Base-by-base conservation (phyloP, 352 stramenopile genomes). In the Pythium folliculosum region DNA sequence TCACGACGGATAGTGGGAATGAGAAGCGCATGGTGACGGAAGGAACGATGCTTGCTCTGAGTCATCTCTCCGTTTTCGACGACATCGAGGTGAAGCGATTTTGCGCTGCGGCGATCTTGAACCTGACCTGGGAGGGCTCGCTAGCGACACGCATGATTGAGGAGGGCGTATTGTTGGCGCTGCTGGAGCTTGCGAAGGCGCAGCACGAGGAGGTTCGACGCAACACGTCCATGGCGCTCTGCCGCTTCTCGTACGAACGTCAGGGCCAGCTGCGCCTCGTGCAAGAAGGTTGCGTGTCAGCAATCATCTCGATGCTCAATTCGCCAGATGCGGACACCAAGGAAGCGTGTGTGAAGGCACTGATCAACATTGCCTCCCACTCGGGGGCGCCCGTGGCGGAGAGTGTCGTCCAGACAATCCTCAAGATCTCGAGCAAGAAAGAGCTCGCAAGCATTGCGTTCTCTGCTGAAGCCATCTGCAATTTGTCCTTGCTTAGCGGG, bases 221-320 rank as follows among this genome's bases (percentile, higher is more conserved):
- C 21, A 89, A 93, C 65, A 92, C 86, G n/a, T 90, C 82, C 44
- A 92, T 91, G 77, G 80, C 84, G 40, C 68, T 94, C 7, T 94
- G 86, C 45, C 83, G 86, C n/a, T 86, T 94, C 47, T 93, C 86
- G 7, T 93, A 94, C 63, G 84, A 91, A 23, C 82, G 81, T 27
- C 72, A 65, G 14, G 84, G 84, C 0, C 86, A 94, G 45, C 70
- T 90, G 3, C 81, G 81, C 30, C 77, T 94, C 9, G 82, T 94
- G 0, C 86, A 94, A 38, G 86, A 94, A 76, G 86, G 86, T 5
- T 93, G 84, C 23, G 85, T 92, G 17, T 92, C 86, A 4, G 86
- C 86, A 23, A 91, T 94, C 60, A 75, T 94, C 17, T 92, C 84
- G 16, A 93, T 94, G 86, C 76, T 94, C 27, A 94, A 94, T 67